Evolutionary conservation across 2,329 filamentous ascomycete species (phyloP), one percentile per base, ranked within the genome.

Genomic region (Trematosphaeria pertusa): DNA sequence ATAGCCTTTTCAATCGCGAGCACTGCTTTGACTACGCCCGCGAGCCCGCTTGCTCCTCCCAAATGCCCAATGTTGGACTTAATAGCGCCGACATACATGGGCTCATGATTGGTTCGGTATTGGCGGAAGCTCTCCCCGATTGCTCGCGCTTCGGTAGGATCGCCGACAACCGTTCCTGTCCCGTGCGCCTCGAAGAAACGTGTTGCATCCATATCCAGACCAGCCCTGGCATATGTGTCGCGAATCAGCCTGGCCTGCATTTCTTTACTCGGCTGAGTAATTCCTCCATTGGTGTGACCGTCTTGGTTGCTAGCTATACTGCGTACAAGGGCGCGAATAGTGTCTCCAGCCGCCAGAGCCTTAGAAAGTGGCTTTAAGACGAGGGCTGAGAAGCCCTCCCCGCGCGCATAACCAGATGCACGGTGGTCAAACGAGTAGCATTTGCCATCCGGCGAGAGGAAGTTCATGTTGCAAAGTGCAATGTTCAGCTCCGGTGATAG

Each of bases 171-270:
- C 5, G 50, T 54, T 0, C 47, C 50, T 4, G 50, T 54, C 8
- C 22, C 46, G 36, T 49, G 46, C 11, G 34, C 26, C 20, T 57
- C 48, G 20, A 55, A 50, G 14, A 36, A 55, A 17, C 43, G 22
- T 2, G 46, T 42, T 4, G 12, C 22, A 2, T 32, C 18, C 2
- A n/a, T 11, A 4, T 38, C 17, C 12, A 50, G 15, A 1, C 40
- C 46, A 3, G 33, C 40, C 12, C 17, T 11, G 5, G n/a, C 6
- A 41, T 52, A 56, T 2, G 36, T 26, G 2, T 39, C 2, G 1
- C 32, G 34, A 15, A 74, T 73, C 10, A 74, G 53, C 4, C 52
- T 30, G 7, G 55, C 61, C 47, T 75, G 73, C 10, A 69, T 67
- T 15, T 63, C 59, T 4, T 54, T 42, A 26, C 62, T 71, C 4